Evolutionary conservation across 2,329 filamentous ascomycete species (phyloP), one percentile per base, ranked within the genome.

Genomic region (Huntiella moniliformis): DNA sequence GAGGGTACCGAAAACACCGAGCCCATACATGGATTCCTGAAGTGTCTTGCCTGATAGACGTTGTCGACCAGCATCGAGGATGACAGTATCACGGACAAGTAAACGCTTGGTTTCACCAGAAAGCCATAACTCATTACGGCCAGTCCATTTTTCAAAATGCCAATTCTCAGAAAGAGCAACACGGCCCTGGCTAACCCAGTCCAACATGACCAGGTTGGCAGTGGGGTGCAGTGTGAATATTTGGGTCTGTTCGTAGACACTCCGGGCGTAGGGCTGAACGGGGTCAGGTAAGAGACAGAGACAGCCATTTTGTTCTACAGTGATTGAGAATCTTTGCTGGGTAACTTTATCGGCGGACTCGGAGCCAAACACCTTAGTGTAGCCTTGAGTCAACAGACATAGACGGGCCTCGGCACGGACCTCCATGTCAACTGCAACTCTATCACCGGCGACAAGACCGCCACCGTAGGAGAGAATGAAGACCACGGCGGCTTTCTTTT

Each of bases 331-430:
- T 1, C 57, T 64, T 59, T 82, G 78, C 15, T 67, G 66, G 1
- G 77, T 80, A 39, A 72, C 58, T 10, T 73, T 60, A 37, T 71
- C 63, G 33, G 63, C 62, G 46, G 66, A 64, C 41, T 73, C 60
- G 1, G 85, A 82, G 58, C 91, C 93, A 71, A 94, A 96, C 54
- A 98, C 77, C 64, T 96, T 98, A 50, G 91, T 96, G 62, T 86
- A 85, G 44, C 88, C 88, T 65, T 79, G 75, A 1, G 75, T 79
- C 50, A 74, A 72, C 33, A 79, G 63, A 54, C 68, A 75, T 45
- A 95, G 71, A 50, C 76, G 78, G 4, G 84, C 79, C 2, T 65
- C 62, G 2, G 67, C 54, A 8, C 74, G 72, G 41, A 94, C 67
- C 7, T 71, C 68, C 51, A 94, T 71, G 15, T 67, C 66, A 18